Evolutionary conservation across 768 basidiomycete species (phyloP).

Genomic region (Mycena leptocephala): DNA sequence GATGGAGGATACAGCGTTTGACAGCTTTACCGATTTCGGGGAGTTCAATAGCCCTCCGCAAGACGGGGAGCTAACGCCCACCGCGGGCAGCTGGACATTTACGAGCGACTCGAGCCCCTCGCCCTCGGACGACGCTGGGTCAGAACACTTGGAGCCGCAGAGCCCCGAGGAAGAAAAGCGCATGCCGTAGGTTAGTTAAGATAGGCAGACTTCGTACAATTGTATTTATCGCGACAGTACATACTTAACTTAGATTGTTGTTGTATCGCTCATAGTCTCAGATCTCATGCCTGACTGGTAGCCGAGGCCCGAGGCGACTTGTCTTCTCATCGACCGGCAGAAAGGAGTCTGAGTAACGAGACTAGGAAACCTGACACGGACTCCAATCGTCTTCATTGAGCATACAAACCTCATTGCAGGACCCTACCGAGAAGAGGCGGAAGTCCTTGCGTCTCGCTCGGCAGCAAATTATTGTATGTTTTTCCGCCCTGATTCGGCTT

Average conservation of each 20-base stretch:
- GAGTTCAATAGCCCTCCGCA: slow-evolving; percentile 64
- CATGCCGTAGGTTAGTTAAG: slow-evolving; percentile 21
- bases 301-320: too few relatives aligned
- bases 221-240: slow-evolving; percentile 18
- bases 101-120: slow-evolving; percentile 57
- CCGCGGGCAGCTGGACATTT: slow-evolving; percentile 81
- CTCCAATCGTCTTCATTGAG: too few relatives aligned
- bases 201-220: not conserved
- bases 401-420: too few relatives aligned
- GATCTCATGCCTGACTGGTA: too few relatives aligned
- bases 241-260: slow-evolving; percentile 22
- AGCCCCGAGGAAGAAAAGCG: slow-evolving; percentile 35
- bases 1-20: slow-evolving; percentile 76
- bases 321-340: too few relatives aligned
- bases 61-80: slow-evolving; percentile 72
- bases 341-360: too few relatives aligned
- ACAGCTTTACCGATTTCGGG: slow-evolving; percentile 77
- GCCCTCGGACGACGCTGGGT: slow-evolving; percentile 45
- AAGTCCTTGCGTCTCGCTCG: too few relatives aligned
- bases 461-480: too few relatives aligned
- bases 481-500: too few relatives aligned
- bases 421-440: too few relatives aligned
- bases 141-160: slow-evolving; percentile 34
- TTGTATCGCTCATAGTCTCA: not conserved
- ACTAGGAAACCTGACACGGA: too few relatives aligned